phyloP scores from a whole-genome alignment of 2,329 filamentous ascomycete genomes.

The Ceratocystis smalleyi region DNA sequence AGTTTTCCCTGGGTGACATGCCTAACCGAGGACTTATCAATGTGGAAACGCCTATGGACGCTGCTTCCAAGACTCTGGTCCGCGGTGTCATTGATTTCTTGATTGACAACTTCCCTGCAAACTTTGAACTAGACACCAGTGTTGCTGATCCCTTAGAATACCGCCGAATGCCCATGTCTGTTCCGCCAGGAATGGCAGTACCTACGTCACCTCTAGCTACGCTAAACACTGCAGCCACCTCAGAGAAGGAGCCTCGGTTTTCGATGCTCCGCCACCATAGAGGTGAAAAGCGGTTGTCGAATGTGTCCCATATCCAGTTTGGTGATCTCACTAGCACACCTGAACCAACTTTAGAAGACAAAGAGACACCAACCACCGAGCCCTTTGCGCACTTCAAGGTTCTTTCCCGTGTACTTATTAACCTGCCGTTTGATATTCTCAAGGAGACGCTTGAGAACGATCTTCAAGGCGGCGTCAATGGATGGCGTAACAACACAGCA shows the following conservation, averaged over 20 bases:
- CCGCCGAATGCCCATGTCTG: constrained; percentile 27
- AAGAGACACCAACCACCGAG: constrained; percentile 14
- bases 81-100: constrained; percentile 43
- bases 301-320: constrained; percentile 48
- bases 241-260: constrained; percentile 7
- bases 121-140: constrained; percentile 42
- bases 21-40: constrained; percentile 24
- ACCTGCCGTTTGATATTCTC: constrained; percentile 52
- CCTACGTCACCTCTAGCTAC: constrained; percentile 18
- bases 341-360: background rate
- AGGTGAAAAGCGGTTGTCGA: constrained; percentile 21
- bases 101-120: constrained; percentile 40
- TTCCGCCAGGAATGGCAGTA: constrained; percentile 10
- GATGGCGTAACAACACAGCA: constrained; percentile 33
- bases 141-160: constrained; percentile 26
- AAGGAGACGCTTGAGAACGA: constrained; percentile 46
- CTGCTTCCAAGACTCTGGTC: constrained; percentile 39
- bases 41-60: constrained; percentile 27
- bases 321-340: constrained; percentile 41
- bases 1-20: constrained; percentile 35
- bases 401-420: constrained; percentile 52
- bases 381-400: constrained; percentile 29
- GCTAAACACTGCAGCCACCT: background rate
- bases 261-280: constrained; percentile 12
- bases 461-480: constrained; percentile 36